Evolutionary conservation across 331 rosid species (phyloP).

Genomic region (Cucumis variabilis): DNA sequence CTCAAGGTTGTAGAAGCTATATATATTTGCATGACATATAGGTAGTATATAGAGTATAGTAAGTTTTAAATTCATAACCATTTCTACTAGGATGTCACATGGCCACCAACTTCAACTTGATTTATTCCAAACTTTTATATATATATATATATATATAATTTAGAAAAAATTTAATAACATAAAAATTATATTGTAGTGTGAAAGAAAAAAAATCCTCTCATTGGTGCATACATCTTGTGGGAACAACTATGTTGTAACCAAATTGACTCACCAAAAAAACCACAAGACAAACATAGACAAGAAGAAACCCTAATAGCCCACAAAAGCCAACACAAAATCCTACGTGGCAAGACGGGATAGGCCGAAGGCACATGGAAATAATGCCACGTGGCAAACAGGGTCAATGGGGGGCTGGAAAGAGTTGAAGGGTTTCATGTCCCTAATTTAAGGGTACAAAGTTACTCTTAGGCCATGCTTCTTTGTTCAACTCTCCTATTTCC

Average conservation of each 20-base stretch:
- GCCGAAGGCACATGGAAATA: slow-evolving; percentile 44
- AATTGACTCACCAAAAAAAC: slow-evolving; percentile 7
- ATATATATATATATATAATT: no score
- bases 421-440: slow-evolving; percentile 50
- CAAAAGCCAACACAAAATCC: slow-evolving; percentile 1
- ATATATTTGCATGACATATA: no score
- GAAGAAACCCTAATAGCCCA: neutral
- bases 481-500: slow-evolving; percentile 60
- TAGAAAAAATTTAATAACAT: no score
- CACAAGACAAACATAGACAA: slow-evolving; percentile 23
- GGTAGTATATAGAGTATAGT: no score
- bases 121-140: no score
- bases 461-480: slow-evolving; percentile 67
- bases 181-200: no score
- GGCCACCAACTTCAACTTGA: no score
- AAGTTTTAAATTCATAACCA: no score
- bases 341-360: slow-evolving; percentile 32
- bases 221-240: slow-evolving; percentile 8
- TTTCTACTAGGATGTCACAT: no score
- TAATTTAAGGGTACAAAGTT: slow-evolving; percentile 40
- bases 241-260: neutral
- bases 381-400: slow-evolving; percentile 45
- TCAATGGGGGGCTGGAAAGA: slow-evolving; percentile 32
- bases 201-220: neutral
- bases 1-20: no score